Base-by-base conservation (phyloP, 225 moss, liverwort and hornwort species). In the Bryoerythrophyllum caledonicum region DNA sequence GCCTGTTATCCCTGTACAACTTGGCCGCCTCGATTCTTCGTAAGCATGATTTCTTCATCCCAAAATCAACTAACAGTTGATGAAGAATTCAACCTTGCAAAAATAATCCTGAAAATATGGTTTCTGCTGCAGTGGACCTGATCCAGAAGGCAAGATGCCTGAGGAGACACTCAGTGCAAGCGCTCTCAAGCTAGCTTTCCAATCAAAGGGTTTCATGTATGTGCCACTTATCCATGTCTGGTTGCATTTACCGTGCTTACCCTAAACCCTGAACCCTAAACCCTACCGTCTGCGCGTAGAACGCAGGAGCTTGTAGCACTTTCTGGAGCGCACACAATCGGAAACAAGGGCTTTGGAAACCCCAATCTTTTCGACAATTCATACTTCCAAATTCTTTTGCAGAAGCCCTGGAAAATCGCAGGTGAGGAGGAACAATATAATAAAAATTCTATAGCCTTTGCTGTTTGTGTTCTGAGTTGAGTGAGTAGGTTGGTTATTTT, bases 121-220 rank as follows among this genome's bases (percentile, higher is more conserved):
- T n/a, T n/a, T n/a, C n/a, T n/a, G n/a, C 20, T 74, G 67, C 76
- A 96, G 96, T 74, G 83, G 59, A 77, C 83, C 94, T 67, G 96
- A 96, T 84, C 91, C 96, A 35, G 91, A 91, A 84, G 96, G 96
- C 59, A 84, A 90, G 82, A 90, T 94, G 88, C 96, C 96, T 14
- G 96, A 92, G 82, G 96, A 96, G 83, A 91, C 84, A 24, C 88
- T 94, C 2, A 74, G 62, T 73, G 88, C 88, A 73, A 76, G 80
- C 60, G 88, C 86, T 68, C 94, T 96, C 4, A 94, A 92, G 83
- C 60, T 86, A 77, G 75, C 73, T 2, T 96, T 96, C 73, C 85
- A 90, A 68, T 78, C 74, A n/a, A 96, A 96, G 74, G 96, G 94
- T 28, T 96, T 94, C 66, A 82, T 91, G 96, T 96, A 80, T 59